Base-by-base conservation (phyloP, 2,329 filamentous ascomycete species). In the Aspergillus sergii region DNA sequence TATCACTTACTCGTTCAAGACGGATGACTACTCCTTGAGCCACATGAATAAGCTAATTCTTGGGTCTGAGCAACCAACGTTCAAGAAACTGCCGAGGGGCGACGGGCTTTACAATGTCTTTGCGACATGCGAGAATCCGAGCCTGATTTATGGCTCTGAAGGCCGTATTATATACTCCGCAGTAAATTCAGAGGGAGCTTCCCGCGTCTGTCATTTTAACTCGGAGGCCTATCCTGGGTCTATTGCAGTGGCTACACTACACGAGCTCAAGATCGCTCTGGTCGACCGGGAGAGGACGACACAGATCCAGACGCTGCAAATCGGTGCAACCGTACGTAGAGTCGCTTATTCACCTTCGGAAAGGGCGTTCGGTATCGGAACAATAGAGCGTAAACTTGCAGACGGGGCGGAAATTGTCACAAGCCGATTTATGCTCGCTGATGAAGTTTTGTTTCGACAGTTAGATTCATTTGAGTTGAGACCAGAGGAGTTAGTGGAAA, bases 41-140 rank as follows among this genome's bases (percentile, higher is more conserved):
- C 85, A 88, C 1, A 88, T 90, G 66, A 97, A 94, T 75, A 93
- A 89, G 70, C 89, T 96, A 28, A 88, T 94, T 1, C 82, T 99
- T 14, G 94, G 95, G 28, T 94, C 91, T 16, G 90, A 93, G 64
- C 91, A 96, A 69, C 91, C 94, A 2, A 88, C 87, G 16, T 89
- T 99, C 70, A 91, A 94, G 63, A 83, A 91, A 26, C 80, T 99
- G 2, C 92, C 93, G 0, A 86, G 89, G 57, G 82, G 83, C 0
- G 82, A 89, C 58, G 83, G 86, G 0, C 80, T 92, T 0, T 91
- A 85, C 74, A 96, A 91, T 70, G 89, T 99, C 0, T 96, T 99
- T 75, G 93, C 93, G 0, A 96, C 93, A 0, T 97, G 93, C 62
- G 95, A 99, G 72, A 93, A 97, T 73, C 92, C 95, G 0, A 97